Evolutionary conservation across 75 land plant species (phyloP), one percentile per base, ranked within the genome.

Genomic region (Cunninghamia lanceolata): DNA sequence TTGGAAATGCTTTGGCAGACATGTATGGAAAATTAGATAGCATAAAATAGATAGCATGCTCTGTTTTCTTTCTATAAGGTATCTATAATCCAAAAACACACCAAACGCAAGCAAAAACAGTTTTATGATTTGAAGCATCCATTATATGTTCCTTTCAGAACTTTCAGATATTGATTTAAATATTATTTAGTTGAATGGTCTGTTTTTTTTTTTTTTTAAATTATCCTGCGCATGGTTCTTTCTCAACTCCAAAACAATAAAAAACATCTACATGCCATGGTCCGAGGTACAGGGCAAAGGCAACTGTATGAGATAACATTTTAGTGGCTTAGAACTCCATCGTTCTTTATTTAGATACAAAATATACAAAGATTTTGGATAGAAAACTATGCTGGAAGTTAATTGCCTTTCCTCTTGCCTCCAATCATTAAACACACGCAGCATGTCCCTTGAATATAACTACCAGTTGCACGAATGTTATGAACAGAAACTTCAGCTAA

Each of bases 181-280:
- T n/a, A n/a, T n/a, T n/a, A n/a, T n/a, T n/a, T n/a, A n/a, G n/a
- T n/a, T n/a, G n/a, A n/a, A n/a, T n/a, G n/a, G n/a, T n/a, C n/a
- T n/a, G n/a, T n/a, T n/a, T n/a, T n/a, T n/a, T n/a, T n/a, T n/a
- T n/a, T n/a, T n/a, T n/a, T n/a, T n/a, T n/a, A n/a, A n/a, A n/a
- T n/a, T n/a, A n/a, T n/a, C n/a, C n/a, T 96, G 96, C 40, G 98
- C 99, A 86, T 97, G 99, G 88, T 97, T 97, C 80, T 97, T 97
- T 87, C 96, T 91, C 13, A 97, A 88, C 76, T 97, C 98, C 63
- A 97, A 80, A 87, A n/a, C n/a, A 95, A 97, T 97, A 98, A 91
- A 92, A 96, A 39, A 97, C 87, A 84, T 97, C 99, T 70, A 95
- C 97, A 93, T 97, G 99, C 99, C 99, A 97, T 82, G 99, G 99